phyloP scores from a whole-genome alignment of 2,329 filamentous ascomycete genomes.

The Aspergillus amoenus region DNA sequence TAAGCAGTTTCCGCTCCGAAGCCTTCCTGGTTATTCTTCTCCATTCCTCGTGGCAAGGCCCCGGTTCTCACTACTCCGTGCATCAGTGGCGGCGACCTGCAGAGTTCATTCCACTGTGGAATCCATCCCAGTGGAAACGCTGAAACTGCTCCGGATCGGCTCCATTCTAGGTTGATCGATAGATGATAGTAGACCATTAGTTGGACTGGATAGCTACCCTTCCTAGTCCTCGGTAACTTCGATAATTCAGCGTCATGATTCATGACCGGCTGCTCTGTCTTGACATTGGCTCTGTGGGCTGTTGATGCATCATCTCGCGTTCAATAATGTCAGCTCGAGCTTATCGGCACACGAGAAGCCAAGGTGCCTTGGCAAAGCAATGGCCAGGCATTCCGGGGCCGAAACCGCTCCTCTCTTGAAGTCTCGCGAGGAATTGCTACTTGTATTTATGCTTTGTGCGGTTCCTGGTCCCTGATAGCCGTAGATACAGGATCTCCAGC shows the following conservation, averaged over 20 bases:
- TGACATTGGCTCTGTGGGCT: not conserved
- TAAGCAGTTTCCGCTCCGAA: no score
- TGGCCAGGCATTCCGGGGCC: not conserved
- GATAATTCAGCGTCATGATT: not conserved
- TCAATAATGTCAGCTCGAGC: not conserved
- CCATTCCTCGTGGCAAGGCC: not conserved
- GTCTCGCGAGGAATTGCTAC: constrained; percentile 3
- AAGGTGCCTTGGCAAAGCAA: not conserved
- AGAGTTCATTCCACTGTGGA: no score
- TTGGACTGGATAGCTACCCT: not conserved
- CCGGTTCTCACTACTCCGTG: not conserved
- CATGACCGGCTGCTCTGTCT: not conserved
- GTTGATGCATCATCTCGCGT: not conserved
- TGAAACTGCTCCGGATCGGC: not conserved
- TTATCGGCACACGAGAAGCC: not conserved
- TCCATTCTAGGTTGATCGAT: not conserved
- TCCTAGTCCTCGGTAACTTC: not conserved
- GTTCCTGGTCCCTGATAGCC: not conserved
- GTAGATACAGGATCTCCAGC: not conserved
- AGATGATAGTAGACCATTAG: not conserved
- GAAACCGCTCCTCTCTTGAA: constrained; percentile 1
- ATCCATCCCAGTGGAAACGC: not conserved
- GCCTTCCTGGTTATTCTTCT: not conserved
- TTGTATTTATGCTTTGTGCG: constrained; percentile 4
- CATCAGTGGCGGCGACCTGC: not conserved